These are phyloP conservation scores for Hanseniaspora taiwanica DNA, from an alignment of 805 yeast species.

Conservation along the genomic window DNA sequence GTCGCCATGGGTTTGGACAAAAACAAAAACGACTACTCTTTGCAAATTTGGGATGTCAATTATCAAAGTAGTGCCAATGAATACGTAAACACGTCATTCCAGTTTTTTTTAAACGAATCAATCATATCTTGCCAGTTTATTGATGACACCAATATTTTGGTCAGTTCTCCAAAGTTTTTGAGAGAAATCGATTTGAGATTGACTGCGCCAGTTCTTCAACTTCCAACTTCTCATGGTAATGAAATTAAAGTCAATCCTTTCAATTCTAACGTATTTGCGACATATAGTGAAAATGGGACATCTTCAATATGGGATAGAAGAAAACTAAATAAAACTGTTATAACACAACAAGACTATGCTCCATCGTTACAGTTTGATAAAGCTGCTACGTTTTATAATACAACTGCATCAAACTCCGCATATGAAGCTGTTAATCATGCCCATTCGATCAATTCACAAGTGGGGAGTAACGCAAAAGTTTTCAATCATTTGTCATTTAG, in stretches of 20 bases:
- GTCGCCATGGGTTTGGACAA: conserved; percentile 73
- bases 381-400: conserved; percentile 5
- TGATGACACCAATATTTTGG: conserved; percentile 46
- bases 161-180: conserved; percentile 64
- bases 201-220: conserved; percentile 52
- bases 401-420: conserved; percentile 4
- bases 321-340: conserved; percentile 24
- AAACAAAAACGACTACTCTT: conserved; percentile 59
- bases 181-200: conserved; percentile 66
- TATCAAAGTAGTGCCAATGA: conserved; percentile 43
- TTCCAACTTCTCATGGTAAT: conserved; percentile 60
- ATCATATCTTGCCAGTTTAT: conserved; percentile 56
- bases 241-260: conserved; percentile 60
- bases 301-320: conserved; percentile 74
- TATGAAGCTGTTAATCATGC: background rate
- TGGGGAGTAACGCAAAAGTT: conserved; percentile 25
- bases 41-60: conserved; percentile 69
- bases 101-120: conserved; percentile 62
- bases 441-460: background rate
- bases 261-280: conserved; percentile 52
- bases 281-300: conserved; percentile 74
- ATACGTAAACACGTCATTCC: conserved; percentile 38
- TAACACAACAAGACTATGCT: background rate
- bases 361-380: conserved; percentile 5
- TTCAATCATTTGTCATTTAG: conserved; percentile 53